These are phyloP conservation scores for Cyberlindnera subsufficiens DNA, from an alignment of 805 yeast species.

Conservation along the genomic window DNA sequence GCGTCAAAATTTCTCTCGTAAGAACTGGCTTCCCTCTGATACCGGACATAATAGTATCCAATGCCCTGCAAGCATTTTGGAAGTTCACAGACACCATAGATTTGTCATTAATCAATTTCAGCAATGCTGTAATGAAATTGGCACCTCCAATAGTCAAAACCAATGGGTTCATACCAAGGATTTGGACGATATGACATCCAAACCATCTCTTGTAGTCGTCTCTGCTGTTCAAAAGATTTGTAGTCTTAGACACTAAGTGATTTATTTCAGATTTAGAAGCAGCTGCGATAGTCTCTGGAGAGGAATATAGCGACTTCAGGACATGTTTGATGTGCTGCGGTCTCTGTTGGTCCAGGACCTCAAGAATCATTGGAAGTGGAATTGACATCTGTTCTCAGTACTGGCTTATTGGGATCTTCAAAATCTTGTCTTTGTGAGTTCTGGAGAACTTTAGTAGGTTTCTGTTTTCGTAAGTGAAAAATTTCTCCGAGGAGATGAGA, in stretches of 20 bases:
- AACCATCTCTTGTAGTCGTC: slow-evolving; percentile 29
- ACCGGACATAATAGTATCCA: slow-evolving; percentile 28
- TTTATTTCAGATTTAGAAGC: slow-evolving; percentile 45
- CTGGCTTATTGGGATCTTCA: too few species aligned
- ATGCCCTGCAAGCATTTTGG: slow-evolving; percentile 26
- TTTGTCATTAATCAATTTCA: slow-evolving; percentile 28
- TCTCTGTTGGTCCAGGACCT: slow-evolving; percentile 15
- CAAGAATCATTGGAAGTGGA: slow-evolving; percentile 18
- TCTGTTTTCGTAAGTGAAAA: background rate
- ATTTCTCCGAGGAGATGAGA: background rate
- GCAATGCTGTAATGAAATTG: slow-evolving; percentile 29
- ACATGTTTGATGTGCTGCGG: slow-evolving; percentile 17
- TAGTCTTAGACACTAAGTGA: slow-evolving; percentile 38
- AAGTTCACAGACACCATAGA: slow-evolving; percentile 27
- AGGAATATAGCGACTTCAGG: slow-evolving; percentile 17
- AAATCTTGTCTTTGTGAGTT: too few species aligned
- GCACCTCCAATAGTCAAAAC: slow-evolving; percentile 32
- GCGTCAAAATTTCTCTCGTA: slow-evolving; percentile 78
- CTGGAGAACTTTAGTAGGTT: too few species aligned
- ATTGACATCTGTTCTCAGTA: slow-evolving; percentile 5
- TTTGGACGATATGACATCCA: slow-evolving; percentile 29
- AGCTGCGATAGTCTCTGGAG: slow-evolving; percentile 27
- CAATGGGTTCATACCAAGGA: slow-evolving; percentile 20
- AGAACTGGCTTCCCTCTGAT: slow-evolving; percentile 79
- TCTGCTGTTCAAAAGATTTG: slow-evolving; percentile 28